Evolutionary conservation across 2,329 filamentous ascomycete genomes (phyloP).

Genomic region (Catunica adiposa): DNA sequence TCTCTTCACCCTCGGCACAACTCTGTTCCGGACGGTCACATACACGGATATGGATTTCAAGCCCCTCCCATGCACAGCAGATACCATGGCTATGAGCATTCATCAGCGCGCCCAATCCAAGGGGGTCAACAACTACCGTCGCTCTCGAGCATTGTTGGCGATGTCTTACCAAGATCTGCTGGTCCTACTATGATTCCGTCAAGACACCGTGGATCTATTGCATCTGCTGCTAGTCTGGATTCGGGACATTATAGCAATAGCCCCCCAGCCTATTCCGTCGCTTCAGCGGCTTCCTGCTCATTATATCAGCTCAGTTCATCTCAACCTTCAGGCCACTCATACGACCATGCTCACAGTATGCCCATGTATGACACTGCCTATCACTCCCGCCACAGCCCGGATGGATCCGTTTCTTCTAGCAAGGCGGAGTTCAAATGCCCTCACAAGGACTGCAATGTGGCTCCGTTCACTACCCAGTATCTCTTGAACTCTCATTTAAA

Average conservation of each 20-base stretch:
- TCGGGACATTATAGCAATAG: slow-evolving; percentile 8
- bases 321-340: slow-evolving; percentile 1
- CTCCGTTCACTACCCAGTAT: slow-evolving; percentile 61
- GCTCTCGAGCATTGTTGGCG: not conserved
- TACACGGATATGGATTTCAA: not conserved
- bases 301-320: slow-evolving; percentile 13
- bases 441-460: slow-evolving; percentile 47
- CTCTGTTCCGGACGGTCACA: not conserved
- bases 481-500: slow-evolving; percentile 66
- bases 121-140: not conserved
- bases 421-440: slow-evolving; percentile 9
- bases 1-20: not conserved
- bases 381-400: not conserved
- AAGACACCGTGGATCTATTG: not conserved
- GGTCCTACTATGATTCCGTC: not conserved
- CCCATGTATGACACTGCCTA: not conserved
- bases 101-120: not conserved
- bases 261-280: slow-evolving; percentile 7
- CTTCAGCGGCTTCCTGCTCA: slow-evolving; percentile 6
- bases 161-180: not conserved
- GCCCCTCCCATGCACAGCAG: not conserved
- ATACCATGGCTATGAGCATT: not conserved
- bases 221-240: not conserved
- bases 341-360: not conserved
- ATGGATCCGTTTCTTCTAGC: slow-evolving; percentile 2